A percentile compares a stretch with the other conserved stretches of the same genome.
These are phyloP conservation scores for Lentinula lateritia DNA, from an alignment of 768 basidiomycete genomes.

Conservation along the genomic window DNA sequence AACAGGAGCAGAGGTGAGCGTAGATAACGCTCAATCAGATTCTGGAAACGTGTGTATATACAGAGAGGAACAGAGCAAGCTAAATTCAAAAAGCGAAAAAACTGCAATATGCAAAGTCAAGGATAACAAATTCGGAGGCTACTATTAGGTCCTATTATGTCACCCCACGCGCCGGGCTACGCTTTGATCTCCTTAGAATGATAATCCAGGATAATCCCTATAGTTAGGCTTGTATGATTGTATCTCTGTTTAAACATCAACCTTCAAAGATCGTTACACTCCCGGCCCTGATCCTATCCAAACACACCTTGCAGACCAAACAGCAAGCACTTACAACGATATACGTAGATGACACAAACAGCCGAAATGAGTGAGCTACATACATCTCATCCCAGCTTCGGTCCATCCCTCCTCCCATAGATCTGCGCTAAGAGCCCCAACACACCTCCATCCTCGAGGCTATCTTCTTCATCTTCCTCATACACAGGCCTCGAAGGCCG, in stretches of 20 bases:
- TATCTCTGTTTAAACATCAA: too few species aligned
- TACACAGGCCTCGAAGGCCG: conserved; percentile 39
- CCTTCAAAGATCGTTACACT: too few species aligned
- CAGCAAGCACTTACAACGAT: background rate
- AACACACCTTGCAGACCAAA: too few species aligned
- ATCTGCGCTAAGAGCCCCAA: conserved; percentile 84
- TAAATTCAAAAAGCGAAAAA: too few species aligned
- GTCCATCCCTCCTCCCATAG: conserved; percentile 58
- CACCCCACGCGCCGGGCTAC: too few species aligned
- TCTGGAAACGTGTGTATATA: background rate
- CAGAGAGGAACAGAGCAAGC: background rate
- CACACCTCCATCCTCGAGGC: conserved; percentile 75
- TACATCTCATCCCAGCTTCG: conserved; percentile 10
- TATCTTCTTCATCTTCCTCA: conserved; percentile 59
- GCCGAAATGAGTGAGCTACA: background rate
- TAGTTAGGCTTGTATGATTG: too few species aligned
- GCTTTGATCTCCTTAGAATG: too few species aligned
- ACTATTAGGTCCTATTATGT: too few species aligned
- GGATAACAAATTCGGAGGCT: too few species aligned
- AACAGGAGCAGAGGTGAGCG: background rate
- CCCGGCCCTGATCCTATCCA: too few species aligned
- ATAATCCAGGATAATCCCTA: too few species aligned
- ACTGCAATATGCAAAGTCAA: too few species aligned
- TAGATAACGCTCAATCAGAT: background rate
- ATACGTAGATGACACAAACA: background rate